Base-by-base conservation (phyloP, 352 stramenopile genomes). In the Globisporangium spiculum region DNA sequence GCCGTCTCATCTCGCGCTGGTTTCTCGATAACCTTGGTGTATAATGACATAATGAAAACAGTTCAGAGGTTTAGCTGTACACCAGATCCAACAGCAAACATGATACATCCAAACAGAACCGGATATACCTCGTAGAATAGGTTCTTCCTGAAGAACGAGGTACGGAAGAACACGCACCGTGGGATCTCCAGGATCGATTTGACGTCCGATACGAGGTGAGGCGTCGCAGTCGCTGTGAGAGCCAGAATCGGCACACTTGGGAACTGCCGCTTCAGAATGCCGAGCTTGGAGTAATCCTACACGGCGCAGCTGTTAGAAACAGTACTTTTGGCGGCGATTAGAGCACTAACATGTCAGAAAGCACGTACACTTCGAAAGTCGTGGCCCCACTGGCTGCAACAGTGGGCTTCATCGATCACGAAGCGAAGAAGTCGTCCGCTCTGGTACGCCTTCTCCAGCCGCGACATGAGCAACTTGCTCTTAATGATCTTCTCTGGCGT, bases 401-500 rank as follows among this genome's bases (percentile, higher is more conserved):
- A 97, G 56, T 97, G 89, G 3, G 86, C 88, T 77, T 98, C 87
- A 73, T 98, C 96, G 73, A 99, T 94, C 7, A 98, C 95, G 75
- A 99, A 98, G 8, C 93, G 83, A 58, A 91, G 84, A 14, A 98
- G 75, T 14, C 92, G 75, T 61, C 72, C 86, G 61, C 38, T 81
- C 68, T 89, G 78, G 64, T 96, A 83, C 8, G 96, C 76, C 66
- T 96, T 97, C 69, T 98, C 89, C n/a, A 98, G 75, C 72, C 97
- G 88, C 12, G 81, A 91, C 77, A 94, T 92, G 22, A 98, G 81
- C 32, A 91, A 77, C 34, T 94, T 91, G 60, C 83, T 97, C 48
- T 97, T 95, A 52, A 83, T 84, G 18, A 98, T 83, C 65, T 97
- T 97, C 73, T 99, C 94, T 8, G 94, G 94, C 10, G 96, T 98